Evolutionary conservation across 2,329 filamentous ascomycete genomes (phyloP).

Genomic region (Emydomyces testavorans): DNA sequence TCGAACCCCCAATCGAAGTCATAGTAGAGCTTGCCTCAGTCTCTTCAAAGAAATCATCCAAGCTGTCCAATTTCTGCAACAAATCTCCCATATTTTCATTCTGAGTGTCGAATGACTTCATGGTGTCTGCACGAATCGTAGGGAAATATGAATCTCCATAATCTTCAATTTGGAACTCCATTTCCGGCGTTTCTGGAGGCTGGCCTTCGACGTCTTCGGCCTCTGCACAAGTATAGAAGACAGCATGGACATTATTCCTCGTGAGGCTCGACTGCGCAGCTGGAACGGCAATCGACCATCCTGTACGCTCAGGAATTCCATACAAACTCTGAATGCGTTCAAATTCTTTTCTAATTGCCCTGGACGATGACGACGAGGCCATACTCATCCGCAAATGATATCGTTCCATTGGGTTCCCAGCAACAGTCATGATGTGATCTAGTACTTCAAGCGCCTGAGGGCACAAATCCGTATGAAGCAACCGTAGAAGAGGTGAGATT

Average conservation of each 20-base stretch:
- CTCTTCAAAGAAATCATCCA: constrained; percentile 75
- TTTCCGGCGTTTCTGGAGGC: constrained; percentile 56
- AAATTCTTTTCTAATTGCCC: constrained; percentile 82
- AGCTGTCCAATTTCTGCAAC: constrained; percentile 63
- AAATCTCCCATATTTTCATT: constrained; percentile 65
- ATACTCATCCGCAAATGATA: constrained; percentile 97
- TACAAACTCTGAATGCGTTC: constrained; percentile 89
- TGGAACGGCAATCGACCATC: constrained; percentile 91
- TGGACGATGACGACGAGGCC: constrained; percentile 68
- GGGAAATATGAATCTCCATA: constrained; percentile 66
- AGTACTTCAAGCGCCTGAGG: constrained; percentile 84
- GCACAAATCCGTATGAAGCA: constrained; percentile 87
- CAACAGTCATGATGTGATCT: constrained; percentile 91
- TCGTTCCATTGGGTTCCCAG: constrained; percentile 80
- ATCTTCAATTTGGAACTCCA: constrained; percentile 88
- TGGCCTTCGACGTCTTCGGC: constrained; percentile 50
- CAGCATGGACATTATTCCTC: constrained; percentile 83
- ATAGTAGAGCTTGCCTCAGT: constrained; percentile 46
- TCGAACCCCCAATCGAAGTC: constrained; percentile 27
- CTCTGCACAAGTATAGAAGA: constrained; percentile 85
- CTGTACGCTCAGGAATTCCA: constrained; percentile 87
- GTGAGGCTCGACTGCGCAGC: constrained; percentile 80
- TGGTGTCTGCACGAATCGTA: constrained; percentile 69
- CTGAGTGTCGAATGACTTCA: constrained; percentile 70
- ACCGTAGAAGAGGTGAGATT: constrained; percentile 78